These are phyloP conservation scores for Hamamelis virginiana DNA, from an alignment of 164 flowering plant genomes.

Conservation along the genomic window DNA sequence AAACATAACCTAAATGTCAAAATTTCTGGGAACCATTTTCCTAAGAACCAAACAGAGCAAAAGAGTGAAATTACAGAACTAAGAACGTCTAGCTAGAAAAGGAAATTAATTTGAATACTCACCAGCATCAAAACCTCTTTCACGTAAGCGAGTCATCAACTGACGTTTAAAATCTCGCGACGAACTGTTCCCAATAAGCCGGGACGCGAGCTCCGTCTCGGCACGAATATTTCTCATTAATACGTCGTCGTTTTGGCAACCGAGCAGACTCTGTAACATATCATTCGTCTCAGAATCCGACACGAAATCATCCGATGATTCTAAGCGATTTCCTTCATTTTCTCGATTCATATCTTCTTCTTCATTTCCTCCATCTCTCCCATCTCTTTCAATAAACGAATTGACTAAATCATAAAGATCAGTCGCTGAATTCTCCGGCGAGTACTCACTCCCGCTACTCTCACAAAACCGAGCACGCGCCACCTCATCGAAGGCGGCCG, in stretches of 20 bases:
- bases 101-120: conserved; percentile 1
- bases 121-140: conserved; percentile 72
- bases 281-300: conserved; percentile 32
- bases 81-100: no score
- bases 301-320: conserved; percentile 6
- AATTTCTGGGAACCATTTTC: no score
- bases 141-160: conserved; percentile 52
- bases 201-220: conserved; percentile 33
- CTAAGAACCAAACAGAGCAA: background rate
- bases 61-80: no score
- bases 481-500: conserved; percentile 48
- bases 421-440: conserved; percentile 23
- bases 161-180: conserved; percentile 39
- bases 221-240: conserved; percentile 27
- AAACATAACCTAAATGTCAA: no score
- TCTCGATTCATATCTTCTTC: conserved; percentile 9
- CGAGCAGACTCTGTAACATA: conserved; percentile 30
- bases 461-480: conserved; percentile 38
- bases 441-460: conserved; percentile 72
- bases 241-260: conserved; percentile 12
- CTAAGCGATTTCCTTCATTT: background rate
- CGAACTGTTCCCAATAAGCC: conserved; percentile 12
- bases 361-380: background rate
- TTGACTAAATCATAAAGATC: conserved; percentile 66
- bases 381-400: conserved; percentile 52